Base-by-base conservation (phyloP, 331 rosid genomes). In the Acacia concinna region DNA sequence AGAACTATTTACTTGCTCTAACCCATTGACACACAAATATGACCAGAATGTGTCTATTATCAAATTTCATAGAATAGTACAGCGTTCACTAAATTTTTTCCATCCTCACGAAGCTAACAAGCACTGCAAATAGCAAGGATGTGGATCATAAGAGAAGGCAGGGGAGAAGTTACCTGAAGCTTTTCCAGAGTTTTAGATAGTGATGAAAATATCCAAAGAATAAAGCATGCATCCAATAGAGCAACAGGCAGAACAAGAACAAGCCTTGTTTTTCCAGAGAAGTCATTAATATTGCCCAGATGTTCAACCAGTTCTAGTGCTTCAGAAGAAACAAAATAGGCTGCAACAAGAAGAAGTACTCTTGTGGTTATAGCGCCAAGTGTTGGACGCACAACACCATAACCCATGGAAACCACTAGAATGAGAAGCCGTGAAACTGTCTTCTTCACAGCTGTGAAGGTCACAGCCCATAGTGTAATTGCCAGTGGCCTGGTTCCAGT, bases 231-330 rank as follows among this genome's bases (percentile, higher is more conserved):
- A 86, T 91, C 97, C 86, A 93, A 79, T 68, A 91, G 82, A 83
- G 93, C 92, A 74, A 93, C 97, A 32, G 95, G 97, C n/a, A 91
- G 89, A 83, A 91, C 94, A 78, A 88, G 84, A 79, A 93, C 86
- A 57, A 90, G 85, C 80, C 94, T 89, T 51, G 89, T 71, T 84
- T 91, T 91, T 20, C 98, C 97, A 65, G 92, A 85, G 12, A 90
- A 91, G 82, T 93, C 98, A 76, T 91, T 91, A 67, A 91, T 90
- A 77, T 87, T 89, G 65, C 98, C 98, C 37, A 93, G 86, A 91
- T 93, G 91, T 79, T 93, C 98, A 64, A 91, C 95, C 75, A 93
- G 90, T 81, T 93, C 97, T 71, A 93, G 97, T 49, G 93, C 95
- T 86, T 93, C 97, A 17, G 98, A 91, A 76, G 95, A 93, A 46